Base-by-base conservation (phyloP, 1,139 yeast species). In the Nematodospora anomalae region DNA sequence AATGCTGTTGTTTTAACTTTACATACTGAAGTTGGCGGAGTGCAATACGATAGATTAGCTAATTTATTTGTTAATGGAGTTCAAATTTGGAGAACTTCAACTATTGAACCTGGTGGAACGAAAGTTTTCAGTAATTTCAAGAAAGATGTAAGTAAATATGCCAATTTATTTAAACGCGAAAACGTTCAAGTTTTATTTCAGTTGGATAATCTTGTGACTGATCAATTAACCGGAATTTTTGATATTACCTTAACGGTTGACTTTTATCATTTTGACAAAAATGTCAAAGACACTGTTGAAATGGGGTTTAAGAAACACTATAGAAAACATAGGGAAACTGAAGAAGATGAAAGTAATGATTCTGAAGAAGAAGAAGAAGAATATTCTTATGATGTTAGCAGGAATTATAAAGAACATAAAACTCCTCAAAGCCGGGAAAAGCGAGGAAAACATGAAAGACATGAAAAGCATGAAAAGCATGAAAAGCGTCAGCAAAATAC, bases 31-130 rank as follows among this genome's bases (percentile, higher is more conserved):
- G 79, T 79, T 4, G 66, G 62, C 30, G 92, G 94, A 8, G 73
- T 77, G 10, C 96, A 87, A 56, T 86, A 76, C 50, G 95, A 87
- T 55, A 68, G 96, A 40, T 65, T 87, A 49, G 85, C 83, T 10
- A 87, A 85, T 51, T 58, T 87, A 18, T 83, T 74, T 50, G 57
- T 87, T 18, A 75, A 76, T 37, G 86, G 81, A 16, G 70, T 74
- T 11, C 86, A 85, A 47, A 60, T 87, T 24, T 87, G 96, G 95
- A 71, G 96, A 57, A 80, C 94, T 0, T 81, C 92, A 3, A 87
- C 96, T 2, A 80, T 86, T 13, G 95, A 87, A 58, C 96, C 96
- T 0, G 76, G 79, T 43, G 70, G 76, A 36, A 51, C 50, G 16
- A 48, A 59, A 3, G 70, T 75, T 3, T 70, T 65, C 49, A 75